A percentile compares a stretch with the other conserved stretches of the same genome.
Conservation (phyloP, 768 basidiomycete species). For the Boletus barrowsii region DNA sequence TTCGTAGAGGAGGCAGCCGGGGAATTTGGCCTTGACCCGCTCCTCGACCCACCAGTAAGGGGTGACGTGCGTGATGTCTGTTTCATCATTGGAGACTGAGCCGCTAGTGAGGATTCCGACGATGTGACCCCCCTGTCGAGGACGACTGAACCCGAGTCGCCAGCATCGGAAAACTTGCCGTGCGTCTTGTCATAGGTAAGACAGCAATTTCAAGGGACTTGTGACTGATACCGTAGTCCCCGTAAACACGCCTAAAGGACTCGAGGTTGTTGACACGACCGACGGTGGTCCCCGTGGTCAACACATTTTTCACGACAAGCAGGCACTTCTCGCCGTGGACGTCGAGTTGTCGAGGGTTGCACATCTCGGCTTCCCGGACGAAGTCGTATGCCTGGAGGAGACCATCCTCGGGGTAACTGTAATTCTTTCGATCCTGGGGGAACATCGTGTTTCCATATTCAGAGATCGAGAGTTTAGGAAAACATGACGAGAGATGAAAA, state of each 20-base stretch:
- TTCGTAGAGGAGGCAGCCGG: no score
- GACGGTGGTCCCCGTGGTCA: background rate
- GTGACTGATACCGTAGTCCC: background rate
- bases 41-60: no score
- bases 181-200: background rate
- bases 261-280: background rate
- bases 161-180: background rate
- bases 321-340: background rate
- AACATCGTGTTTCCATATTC: background rate
- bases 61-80: no score
- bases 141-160: background rate
- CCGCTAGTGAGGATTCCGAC: background rate
- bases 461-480: background rate
- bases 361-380: background rate
- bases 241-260: background rate
- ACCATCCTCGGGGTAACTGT: background rate
- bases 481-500: no score
- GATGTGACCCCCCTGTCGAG: background rate
- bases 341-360: constrained; percentile 38
- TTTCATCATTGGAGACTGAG: background rate
- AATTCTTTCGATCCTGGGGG: background rate
- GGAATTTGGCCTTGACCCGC: no score
- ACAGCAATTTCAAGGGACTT: background rate
- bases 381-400: background rate
- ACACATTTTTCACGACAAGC: background rate